A percentile compares a stretch with the other conserved stretches of the same genome.
Conservation (phyloP, 495 filamentous ascomycete genomes). For the Aspergillus heteromorphus region DNA sequence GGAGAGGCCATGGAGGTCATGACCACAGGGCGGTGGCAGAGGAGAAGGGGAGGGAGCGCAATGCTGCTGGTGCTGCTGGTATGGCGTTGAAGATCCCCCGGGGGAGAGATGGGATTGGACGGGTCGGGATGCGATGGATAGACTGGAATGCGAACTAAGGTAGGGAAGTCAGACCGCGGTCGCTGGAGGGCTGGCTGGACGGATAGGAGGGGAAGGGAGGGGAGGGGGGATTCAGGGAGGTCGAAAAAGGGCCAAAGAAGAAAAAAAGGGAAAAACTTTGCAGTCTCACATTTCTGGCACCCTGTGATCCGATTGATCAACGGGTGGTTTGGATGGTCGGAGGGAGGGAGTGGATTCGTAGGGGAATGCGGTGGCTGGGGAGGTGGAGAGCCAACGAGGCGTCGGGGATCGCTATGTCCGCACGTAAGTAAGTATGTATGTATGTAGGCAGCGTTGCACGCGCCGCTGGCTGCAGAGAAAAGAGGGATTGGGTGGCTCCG, state of each 20-base stretch:
- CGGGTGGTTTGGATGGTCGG: constrained; percentile 12
- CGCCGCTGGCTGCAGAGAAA: neutral
- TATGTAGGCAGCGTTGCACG: neutral
- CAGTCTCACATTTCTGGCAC: constrained; percentile 7
- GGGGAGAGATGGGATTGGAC: constrained; percentile 13
- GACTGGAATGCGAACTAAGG: constrained; percentile 18
- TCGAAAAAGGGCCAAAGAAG: neutral
- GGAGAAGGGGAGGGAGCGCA: constrained; percentile 13
- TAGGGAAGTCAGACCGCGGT: constrained; percentile 10
- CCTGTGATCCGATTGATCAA: constrained; percentile 16
- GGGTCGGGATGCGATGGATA: constrained; percentile 13
- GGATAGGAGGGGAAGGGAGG: neutral
- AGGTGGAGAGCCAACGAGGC: constrained; percentile 7
- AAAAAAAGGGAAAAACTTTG: constrained; percentile 4
- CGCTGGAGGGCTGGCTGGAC: neutral
- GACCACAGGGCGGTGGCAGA: constrained; percentile 14
- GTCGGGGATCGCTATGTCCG: neutral
- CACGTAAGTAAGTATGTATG: too few species aligned
- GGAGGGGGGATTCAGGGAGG: neutral
- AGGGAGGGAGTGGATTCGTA: neutral
- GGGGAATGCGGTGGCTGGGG: constrained; percentile 21
- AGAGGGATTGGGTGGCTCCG: neutral
- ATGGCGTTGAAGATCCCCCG: constrained; percentile 15
- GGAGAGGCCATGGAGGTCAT: constrained; percentile 13
- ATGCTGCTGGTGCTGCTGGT: too few species aligned